These are phyloP conservation scores for Erodium texanum DNA, from an alignment of 441 rosid species.

Conservation along the genomic window DNA sequence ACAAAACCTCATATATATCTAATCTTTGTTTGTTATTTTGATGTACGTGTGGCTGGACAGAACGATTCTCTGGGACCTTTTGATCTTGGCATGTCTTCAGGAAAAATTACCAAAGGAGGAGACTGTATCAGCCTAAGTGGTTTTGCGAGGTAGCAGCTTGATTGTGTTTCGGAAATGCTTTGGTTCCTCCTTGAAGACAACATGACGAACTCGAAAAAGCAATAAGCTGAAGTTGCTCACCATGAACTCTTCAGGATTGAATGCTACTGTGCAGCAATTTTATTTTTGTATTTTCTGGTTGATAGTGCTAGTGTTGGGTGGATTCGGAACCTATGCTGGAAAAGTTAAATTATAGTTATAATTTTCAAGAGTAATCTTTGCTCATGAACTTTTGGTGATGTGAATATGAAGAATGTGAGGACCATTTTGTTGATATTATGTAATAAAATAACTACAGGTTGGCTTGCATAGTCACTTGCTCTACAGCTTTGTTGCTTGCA, in stretches of 20 bases:
- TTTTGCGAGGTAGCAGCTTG: conserved; percentile 22
- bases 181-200: too few relatives aligned
- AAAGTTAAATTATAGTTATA: too few relatives aligned
- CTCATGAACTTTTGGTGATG: not conserved
- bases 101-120: conserved; percentile 31
- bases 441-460: too few relatives aligned
- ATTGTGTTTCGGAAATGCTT: not conserved
- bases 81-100: conserved; percentile 65
- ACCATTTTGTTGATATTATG: too few relatives aligned
- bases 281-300: not conserved
- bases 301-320: too few relatives aligned
- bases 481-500: not conserved
- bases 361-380: not conserved
- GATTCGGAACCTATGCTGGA: not conserved
- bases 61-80: conserved; percentile 76
- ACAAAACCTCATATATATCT: not conserved
- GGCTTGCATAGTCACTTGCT: too few relatives aligned
- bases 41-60: conserved; percentile 26
- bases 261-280: not conserved
- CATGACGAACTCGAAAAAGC: not conserved
- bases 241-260: too few relatives aligned
- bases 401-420: too few relatives aligned
- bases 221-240: not conserved
- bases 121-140: conserved; percentile 36
- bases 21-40: conserved; percentile 4